Evolutionary conservation across 1,284 basidiomycete genomes (phyloP), one percentile per base, ranked within the genome.

Genomic region (Spongispora temasekensis): DNA sequence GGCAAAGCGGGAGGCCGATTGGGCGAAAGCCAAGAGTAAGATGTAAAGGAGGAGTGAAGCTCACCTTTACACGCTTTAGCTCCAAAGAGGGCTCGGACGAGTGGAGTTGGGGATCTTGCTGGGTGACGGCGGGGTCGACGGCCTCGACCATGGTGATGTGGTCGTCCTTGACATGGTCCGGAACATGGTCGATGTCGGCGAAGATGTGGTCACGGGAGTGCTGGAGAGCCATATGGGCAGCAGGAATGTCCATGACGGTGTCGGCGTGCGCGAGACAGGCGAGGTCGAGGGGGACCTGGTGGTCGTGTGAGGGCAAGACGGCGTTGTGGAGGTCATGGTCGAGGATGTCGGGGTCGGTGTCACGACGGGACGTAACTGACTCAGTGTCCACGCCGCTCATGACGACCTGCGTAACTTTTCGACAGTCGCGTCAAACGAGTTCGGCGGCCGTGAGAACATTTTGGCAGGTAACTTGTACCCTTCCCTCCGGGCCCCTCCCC

Each of bases 21-120:
- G 64, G 59, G 53, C 64, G 28, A 57, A 48, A 48, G 53, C 55
- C 56, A 69, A 51, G 62, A 61, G 59, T 51, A 59, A 55, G 52
- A 64, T 48, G 55, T 62, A 69, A 70, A 66, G 67, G 62, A 62
- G 62, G 56, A 61, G 61, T 68, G 65, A 68, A 71, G 60, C 76
- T 65, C 64, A 78, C 76, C 71, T 79, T 79, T 66, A 77, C 76
- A 73, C 77, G 76, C 70, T 77, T 77, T 58, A 79, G 64, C 46
- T 78, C 75, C 61, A 75, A 73, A 58, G 75, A 67, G 56, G 74
- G 61, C 58, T 77, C 73, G 19, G 74, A 69, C 46, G 65, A 71
- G 63, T 76, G 74, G 32, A 73, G 76, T 53, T 76, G 75, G 19
- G 69, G 57, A 53, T 78, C 77, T 63, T 76, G 77, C 46, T 71